Percentiles rank a stretch among this genome's conserved stretches.
These are phyloP conservation scores for Paramecium sonneborni DNA, from an alignment of 73 alveolate genomes.

Conservation along the genomic window DNA sequence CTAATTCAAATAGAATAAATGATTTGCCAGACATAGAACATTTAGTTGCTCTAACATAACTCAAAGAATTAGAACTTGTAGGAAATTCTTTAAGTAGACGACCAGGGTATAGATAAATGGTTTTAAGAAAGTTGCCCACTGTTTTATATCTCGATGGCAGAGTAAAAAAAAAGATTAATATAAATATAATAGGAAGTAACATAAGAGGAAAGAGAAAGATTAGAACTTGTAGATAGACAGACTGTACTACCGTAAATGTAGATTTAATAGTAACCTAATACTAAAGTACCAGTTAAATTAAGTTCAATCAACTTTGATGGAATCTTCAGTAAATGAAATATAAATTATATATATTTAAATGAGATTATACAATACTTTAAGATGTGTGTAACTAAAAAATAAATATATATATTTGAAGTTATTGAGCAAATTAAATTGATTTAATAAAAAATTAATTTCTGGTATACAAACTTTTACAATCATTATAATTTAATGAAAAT, in stretches of 20 bases:
- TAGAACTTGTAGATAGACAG: conserved; percentile 68
- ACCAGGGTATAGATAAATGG: conserved; percentile 78
- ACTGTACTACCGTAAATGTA: conserved; percentile 58
- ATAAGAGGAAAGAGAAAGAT: conserved; percentile 75
- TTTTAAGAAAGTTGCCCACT: conserved; percentile 75
- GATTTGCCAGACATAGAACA: conserved; percentile 85
- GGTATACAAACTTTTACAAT: background rate
- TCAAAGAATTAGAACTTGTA: conserved; percentile 74
- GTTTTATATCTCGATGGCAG: conserved; percentile 74
- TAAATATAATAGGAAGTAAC: conserved; percentile 35
- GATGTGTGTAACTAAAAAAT: background rate
- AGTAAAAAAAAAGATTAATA: background rate
- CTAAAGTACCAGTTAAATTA: conserved; percentile 61
- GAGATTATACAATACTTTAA: no score
- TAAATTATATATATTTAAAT: background rate
- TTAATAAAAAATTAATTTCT: background rate
- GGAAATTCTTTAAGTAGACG: conserved; percentile 82
- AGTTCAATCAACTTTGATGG: conserved; percentile 65
- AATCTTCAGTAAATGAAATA: conserved; percentile 45
- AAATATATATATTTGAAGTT: background rate
- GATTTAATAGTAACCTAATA: conserved; percentile 34
- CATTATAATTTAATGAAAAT: background rate
- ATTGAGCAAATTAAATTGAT: background rate
- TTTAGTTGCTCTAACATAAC: conserved; percentile 64
- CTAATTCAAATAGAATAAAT: conserved; percentile 75